phyloP scores from a whole-genome alignment of 1,139 yeast species.

The Blastobotrys arbuscula region DNA sequence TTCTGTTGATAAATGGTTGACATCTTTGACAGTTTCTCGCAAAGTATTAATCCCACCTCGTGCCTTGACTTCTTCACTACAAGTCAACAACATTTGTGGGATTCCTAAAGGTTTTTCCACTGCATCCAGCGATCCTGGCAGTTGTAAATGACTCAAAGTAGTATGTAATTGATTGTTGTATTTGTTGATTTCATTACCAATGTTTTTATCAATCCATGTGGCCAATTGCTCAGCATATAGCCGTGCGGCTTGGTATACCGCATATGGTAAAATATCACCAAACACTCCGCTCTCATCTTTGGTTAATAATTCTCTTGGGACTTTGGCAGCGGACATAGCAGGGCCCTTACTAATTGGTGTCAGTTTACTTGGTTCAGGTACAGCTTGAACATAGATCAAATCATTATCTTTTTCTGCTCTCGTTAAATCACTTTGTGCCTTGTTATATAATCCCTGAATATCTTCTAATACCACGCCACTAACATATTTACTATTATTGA shows the following conservation, averaged over 20 bases:
- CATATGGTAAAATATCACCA: conserved; percentile 56
- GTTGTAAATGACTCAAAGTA: conserved; percentile 26
- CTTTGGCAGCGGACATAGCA: conserved; percentile 50
- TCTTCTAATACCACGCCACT: conserved; percentile 42
- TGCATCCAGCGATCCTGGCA: conserved; percentile 63
- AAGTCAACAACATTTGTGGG: conserved; percentile 53
- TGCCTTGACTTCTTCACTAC: conserved; percentile 49
- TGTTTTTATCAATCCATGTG: conserved; percentile 45
- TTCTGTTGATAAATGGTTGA: conserved; percentile 41
- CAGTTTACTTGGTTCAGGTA: conserved; percentile 47
- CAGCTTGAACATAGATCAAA: conserved; percentile 61
- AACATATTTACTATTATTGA: conserved; percentile 39
- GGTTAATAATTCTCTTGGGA: conserved; percentile 34
- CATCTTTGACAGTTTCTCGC: conserved; percentile 42
- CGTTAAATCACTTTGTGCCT: conserved; percentile 43
- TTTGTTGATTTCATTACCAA: conserved; percentile 48
- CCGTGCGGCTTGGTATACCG: conserved; percentile 59
- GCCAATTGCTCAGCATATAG: conserved; percentile 66
- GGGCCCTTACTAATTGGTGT: conserved; percentile 44
- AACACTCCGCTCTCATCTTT: conserved; percentile 37
- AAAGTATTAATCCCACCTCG: conserved; percentile 50
- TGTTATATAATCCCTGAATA: conserved; percentile 42
- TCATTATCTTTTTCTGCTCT: conserved; percentile 76
- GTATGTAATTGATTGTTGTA: conserved; percentile 45
- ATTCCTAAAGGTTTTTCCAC: conserved; percentile 57